phyloP scores from a whole-genome alignment of 176 grass and related monocot species.

The Oryza brachyantha region DNA sequence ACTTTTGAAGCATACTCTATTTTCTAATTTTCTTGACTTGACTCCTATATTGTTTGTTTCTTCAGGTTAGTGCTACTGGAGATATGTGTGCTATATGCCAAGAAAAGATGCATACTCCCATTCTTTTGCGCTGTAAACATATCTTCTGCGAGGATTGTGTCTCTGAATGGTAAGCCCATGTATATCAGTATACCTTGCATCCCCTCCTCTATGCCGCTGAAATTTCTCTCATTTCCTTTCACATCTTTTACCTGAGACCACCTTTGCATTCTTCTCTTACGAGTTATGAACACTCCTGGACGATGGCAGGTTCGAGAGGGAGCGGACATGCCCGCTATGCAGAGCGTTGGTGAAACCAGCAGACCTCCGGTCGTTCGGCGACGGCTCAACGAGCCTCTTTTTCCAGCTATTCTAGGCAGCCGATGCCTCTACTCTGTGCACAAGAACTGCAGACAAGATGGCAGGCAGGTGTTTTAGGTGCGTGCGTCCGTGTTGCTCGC shows the following conservation, averaged over 20 bases:
- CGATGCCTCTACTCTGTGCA: constrained; percentile 4
- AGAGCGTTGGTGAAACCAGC: constrained; percentile 90
- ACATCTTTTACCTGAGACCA: not conserved
- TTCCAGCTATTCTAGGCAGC: constrained; percentile 79
- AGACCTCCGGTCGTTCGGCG: constrained; percentile 78
- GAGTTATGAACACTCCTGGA: not conserved
- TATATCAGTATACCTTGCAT: no score
- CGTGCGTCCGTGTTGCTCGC: constrained; percentile 18
- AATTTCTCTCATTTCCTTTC: not conserved
- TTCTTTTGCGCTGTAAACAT: constrained; percentile 84
- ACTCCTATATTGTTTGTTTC: not conserved
- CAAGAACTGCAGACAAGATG: constrained; percentile 4
- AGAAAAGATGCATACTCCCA: constrained; percentile 84
- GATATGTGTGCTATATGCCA: constrained; percentile 94
- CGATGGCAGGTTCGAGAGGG: constrained; percentile 84
- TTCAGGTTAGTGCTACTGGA: constrained; percentile 64
- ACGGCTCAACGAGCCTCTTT: constrained; percentile 91
- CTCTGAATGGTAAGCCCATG: constrained; percentile 67
- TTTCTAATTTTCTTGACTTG: not conserved
- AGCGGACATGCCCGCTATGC: constrained; percentile 90
- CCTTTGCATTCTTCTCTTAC: not conserved
- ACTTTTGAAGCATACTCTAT: not conserved
- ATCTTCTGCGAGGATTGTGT: constrained; percentile 89
- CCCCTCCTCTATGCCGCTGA: not conserved
- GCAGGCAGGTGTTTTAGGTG: constrained; percentile 25